Evolutionary conservation across 768 basidiomycete species (phyloP), one percentile per base, ranked within the genome.

Genomic region (Mycena polygramma): DNA sequence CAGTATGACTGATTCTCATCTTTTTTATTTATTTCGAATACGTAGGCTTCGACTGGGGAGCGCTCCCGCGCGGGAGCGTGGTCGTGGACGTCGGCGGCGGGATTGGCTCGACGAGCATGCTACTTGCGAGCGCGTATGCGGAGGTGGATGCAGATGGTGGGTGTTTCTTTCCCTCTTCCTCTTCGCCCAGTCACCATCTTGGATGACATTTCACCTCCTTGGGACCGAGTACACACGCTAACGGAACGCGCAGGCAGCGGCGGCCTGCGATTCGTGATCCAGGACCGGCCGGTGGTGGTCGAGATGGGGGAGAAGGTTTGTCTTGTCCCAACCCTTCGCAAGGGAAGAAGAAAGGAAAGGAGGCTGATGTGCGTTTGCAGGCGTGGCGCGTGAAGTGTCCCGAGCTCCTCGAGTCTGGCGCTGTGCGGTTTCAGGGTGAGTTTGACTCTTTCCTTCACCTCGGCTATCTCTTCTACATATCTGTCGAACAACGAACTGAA

Each of bases 81-180:
- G 79, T 90, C n/a, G 83, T 89, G 13, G 89, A 90, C 63, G 87
- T 90, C 2, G 89, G 89, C 0, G 89, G 89, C 30, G 89, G 89
- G 13, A 88, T 90, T n/a, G 89, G 89, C 24, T 80, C 76, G 19
- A 81, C 82, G 2, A 80, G 77, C 35, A 84, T 84, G 83, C 39
- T 83, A 48, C 75, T 84, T 6, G 82, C 82, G 39, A 79, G 79
- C 49, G 78, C 78, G 19, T 82, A 78, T 67, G 61, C 51, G 45
- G 54, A 43, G 55, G 71, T 35, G 63, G 68, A 69, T 15, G 48
- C 37, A 14, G 70, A 67, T 37, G 70, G 70, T 66, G 26, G 8
- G 64, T 41, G 61, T 76, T 54, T 70, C 70, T 13, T n/a, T n/a
- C n/a, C n/a, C n/a, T n/a, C n/a, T n/a, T n/a, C n/a, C n/a, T n/a